These are phyloP conservation scores for Hypoxylon sp. DNA, from an alignment of 2,329 filamentous ascomycete genomes.

Conservation along the genomic window DNA sequence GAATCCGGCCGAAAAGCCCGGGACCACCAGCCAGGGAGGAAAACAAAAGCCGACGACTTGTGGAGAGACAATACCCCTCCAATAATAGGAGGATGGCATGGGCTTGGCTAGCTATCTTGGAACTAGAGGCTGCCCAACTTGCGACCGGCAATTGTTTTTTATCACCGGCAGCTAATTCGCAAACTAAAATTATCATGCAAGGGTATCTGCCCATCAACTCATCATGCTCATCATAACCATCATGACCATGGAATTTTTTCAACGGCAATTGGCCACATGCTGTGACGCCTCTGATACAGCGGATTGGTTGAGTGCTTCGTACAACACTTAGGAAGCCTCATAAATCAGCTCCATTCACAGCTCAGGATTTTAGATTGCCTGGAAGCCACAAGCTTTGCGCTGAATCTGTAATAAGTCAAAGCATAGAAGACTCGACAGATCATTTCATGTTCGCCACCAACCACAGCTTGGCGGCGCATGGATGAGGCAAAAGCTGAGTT, in stretches of 20 bases:
- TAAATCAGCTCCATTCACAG: slow-evolving; percentile 29
- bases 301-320: slow-evolving; percentile 27
- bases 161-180: slow-evolving; percentile 44
- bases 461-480: slow-evolving; percentile 21
- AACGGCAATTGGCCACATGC: slow-evolving; percentile 31
- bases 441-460: slow-evolving; percentile 34
- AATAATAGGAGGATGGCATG: slow-evolving; percentile 35
- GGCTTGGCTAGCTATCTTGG: slow-evolving; percentile 42
- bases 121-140: slow-evolving; percentile 38
- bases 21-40: slow-evolving; percentile 40
- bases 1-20: slow-evolving; percentile 42
- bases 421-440: slow-evolving; percentile 21
- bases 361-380: slow-evolving; percentile 8
- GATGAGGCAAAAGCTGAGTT: slow-evolving; percentile 38
- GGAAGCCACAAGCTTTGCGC: slow-evolving; percentile 8
- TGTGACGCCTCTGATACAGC: slow-evolving; percentile 32
- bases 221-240: slow-evolving; percentile 3
- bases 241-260: slow-evolving; percentile 2
- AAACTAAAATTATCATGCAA: slow-evolving; percentile 45
- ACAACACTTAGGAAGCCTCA: slow-evolving; percentile 32
- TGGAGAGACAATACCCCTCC: slow-evolving; percentile 44
- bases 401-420: slow-evolving; percentile 14
- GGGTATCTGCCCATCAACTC: slow-evolving; percentile 37
- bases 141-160: slow-evolving; percentile 45
- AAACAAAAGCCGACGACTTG: slow-evolving; percentile 45